phyloP scores from a whole-genome alignment of 352 stramenopile species.

The Phytophthora agathidicida region DNA sequence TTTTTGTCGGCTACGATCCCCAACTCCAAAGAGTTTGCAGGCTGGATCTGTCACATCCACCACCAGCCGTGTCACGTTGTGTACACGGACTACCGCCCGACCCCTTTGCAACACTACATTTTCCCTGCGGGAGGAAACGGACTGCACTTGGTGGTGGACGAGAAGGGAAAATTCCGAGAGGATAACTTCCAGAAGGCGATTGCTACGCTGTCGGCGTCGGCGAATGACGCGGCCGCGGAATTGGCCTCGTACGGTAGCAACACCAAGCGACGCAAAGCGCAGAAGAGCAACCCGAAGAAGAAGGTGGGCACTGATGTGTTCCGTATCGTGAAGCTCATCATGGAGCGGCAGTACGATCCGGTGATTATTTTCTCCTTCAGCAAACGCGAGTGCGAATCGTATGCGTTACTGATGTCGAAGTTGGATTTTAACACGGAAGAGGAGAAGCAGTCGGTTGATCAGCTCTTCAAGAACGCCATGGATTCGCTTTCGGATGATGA shows the following conservation, averaged over 20 bases:
- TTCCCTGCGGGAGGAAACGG: constrained; percentile 97
- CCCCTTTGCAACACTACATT: constrained; percentile 99
- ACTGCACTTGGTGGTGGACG: constrained; percentile 99
- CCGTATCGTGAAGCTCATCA: constrained; percentile 98
- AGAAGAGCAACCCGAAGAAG: constrained; percentile 82
- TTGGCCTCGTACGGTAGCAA: constrained; percentile 81
- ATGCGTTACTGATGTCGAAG: constrained; percentile 92
- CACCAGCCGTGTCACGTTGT: constrained; percentile 99
- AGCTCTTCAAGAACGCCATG: constrained; percentile 98
- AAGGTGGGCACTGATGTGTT: constrained; percentile 96
- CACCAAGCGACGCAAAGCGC: constrained; percentile 66
- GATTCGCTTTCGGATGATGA: constrained; percentile 97
- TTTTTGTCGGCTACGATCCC: constrained; percentile 99
- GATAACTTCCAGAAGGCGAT: constrained; percentile 97
- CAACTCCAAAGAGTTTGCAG: constrained; percentile 96
- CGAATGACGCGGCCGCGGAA: constrained; percentile 73
- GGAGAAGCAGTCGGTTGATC: constrained; percentile 97
- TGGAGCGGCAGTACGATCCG: constrained; percentile 96
- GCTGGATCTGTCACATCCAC: constrained; percentile 99
- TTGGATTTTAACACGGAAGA: constrained; percentile 98
- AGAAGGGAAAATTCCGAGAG: constrained; percentile 98
- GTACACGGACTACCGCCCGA: constrained; percentile 99
- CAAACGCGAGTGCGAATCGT: constrained; percentile 98
- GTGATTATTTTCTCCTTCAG: constrained; percentile 99
- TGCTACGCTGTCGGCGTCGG: constrained; percentile 67